Evolutionary conservation across 768 basidiomycete species (phyloP).

Genomic region (Panellus pusillus): DNA sequence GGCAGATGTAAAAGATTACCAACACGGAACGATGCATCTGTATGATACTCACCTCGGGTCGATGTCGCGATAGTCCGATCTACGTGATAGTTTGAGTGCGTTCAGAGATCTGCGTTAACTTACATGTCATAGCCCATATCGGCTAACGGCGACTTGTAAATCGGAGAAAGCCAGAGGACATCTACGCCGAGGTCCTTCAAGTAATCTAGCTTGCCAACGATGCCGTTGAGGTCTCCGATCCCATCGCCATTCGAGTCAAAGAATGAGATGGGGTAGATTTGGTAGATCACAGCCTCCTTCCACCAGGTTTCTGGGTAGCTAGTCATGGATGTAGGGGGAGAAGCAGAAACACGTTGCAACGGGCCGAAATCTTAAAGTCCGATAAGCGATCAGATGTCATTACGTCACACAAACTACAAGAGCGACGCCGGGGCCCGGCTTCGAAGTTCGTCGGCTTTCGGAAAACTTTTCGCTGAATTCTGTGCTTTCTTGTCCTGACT

Average conservation of each 20-base stretch:
- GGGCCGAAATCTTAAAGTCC: too few species aligned
- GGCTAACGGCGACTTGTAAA: conserved; percentile 64
- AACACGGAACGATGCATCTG: too few species aligned
- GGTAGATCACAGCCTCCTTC: conserved; percentile 61
- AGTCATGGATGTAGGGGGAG: neutral
- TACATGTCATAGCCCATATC: conserved; percentile 80
- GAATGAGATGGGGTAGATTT: conserved; percentile 73
- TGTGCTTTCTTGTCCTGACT: too few species aligned
- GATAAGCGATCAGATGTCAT: too few species aligned
- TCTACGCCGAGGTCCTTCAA: conserved; percentile 67
- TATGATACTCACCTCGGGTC: conserved; percentile 39
- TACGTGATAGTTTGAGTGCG: conserved; percentile 25
- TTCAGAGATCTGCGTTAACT: neutral
- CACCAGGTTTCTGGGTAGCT: conserved; percentile 41
- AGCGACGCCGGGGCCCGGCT: too few species aligned
- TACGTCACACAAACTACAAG: too few species aligned
- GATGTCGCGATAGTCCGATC: conserved; percentile 65
- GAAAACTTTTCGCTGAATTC: too few species aligned
- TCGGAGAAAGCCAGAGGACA: conserved; percentile 70
- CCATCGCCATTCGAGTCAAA: conserved; percentile 73
- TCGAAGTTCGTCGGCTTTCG: too few species aligned
- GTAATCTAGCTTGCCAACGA: conserved; percentile 64
- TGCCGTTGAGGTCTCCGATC: conserved; percentile 68
- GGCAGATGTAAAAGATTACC: too few species aligned
- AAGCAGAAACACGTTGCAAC: neutral